phyloP scores from a whole-genome alignment of 768 basidiomycete species.

The Flagelloscypha sp. region DNA sequence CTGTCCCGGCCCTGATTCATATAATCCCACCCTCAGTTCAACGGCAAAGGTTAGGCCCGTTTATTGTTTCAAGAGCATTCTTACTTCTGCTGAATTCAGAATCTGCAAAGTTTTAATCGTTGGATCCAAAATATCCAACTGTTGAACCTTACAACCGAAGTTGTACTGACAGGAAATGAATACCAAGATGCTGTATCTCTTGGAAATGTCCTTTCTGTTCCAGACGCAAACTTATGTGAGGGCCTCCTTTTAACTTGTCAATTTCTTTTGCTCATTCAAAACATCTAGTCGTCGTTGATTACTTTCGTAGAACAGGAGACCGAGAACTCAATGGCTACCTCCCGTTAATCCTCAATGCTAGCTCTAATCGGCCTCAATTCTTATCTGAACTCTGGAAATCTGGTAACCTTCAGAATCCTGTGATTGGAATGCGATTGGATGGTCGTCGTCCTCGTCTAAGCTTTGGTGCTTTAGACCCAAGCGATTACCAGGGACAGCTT shows the following conservation, averaged over 20 bases:
- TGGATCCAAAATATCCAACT: background rate
- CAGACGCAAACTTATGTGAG: background rate
- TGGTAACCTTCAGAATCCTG: background rate
- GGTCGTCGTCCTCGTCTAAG: background rate
- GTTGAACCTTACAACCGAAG: too few species aligned
- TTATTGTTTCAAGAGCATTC: background rate
- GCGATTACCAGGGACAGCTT: background rate
- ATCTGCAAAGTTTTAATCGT: background rate
- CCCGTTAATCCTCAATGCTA: background rate
- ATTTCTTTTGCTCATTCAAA: background rate
- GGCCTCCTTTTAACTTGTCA: background rate
- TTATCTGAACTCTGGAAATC: background rate
- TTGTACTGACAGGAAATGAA: too few species aligned
- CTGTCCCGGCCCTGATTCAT: background rate
- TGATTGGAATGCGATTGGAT: background rate
- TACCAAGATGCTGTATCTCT: too few species aligned
- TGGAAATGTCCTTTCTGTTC: background rate
- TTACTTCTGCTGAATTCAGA: background rate
- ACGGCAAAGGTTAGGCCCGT: too few species aligned
- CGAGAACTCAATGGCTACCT: background rate
- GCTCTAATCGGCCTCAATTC: background rate
- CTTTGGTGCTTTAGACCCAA: background rate
- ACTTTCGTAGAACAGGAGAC: background rate
- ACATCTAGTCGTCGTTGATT: background rate
- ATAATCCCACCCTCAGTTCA: background rate